Evolutionary conservation across 2,329 filamentous ascomycete species (phyloP), one percentile per base, ranked within the genome.

Genomic region (Emmonsiellopsis sp.): DNA sequence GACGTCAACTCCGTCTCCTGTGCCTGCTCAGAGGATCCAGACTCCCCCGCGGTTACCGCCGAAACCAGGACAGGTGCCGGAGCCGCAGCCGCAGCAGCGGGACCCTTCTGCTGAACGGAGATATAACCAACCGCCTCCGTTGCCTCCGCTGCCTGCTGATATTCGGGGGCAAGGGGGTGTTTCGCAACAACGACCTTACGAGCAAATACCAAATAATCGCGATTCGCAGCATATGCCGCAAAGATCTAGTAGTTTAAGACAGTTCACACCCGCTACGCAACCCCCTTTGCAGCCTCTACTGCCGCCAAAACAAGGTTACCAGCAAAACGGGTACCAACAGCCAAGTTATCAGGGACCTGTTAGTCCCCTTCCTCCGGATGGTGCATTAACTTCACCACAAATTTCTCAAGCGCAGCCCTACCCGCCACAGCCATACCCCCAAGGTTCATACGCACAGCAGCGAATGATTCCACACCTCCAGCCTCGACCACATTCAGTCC

Each of bases 141-240:
- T 72, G 62, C 58, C 71, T 59, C 71, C 71, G 13, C 58, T 74
- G 6, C 72, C 71, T 2, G 53, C 50, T 31, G 58, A 60, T 45
- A 48, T 62, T 46, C 34, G 39, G 47, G 46, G 46, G 13, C 50
- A 55, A 39, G 51, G 40, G 34, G 11, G 32, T 33, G 34, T 32
- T 7, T 49, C 42, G 9, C 36, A 40, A 11, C 55, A 60, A 49
- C 48, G 51, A 44, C 51, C 50, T 5, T 6, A 37, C 10, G 48
- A 14, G n/a, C n/a, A n/a, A n/a, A n/a, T n/a, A n/a, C n/a, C n/a
- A n/a, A n/a, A n/a, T n/a, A n/a, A n/a, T n/a, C n/a, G n/a, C 44
- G 46, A 53, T 42, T 54, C 62, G 31, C 64, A 66, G 37, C 65
- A 68, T 52, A 51, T 58, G 31, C 64, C 66, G 13, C 65, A 67